Evolutionary conservation across 352 stramenopile species (phyloP).

Genomic region (Aphanomyces invadans): DNA sequence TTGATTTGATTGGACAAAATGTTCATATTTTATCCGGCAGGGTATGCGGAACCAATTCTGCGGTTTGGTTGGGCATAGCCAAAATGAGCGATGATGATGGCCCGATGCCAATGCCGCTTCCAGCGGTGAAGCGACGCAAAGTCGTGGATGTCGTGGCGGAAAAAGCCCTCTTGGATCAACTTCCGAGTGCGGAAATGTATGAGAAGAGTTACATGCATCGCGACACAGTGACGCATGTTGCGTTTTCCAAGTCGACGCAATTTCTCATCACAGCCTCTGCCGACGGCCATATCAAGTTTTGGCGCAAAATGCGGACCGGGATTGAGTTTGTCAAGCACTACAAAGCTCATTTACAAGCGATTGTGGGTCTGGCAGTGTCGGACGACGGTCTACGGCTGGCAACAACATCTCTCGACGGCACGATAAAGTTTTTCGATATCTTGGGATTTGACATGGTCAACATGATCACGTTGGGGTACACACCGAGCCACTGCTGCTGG

Average conservation of each 20-base stretch:
- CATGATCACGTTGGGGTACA: slow-evolving; percentile 86
- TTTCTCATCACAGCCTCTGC: slow-evolving; percentile 94
- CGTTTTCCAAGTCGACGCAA: slow-evolving; percentile 87
- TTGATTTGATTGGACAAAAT: too few species aligned
- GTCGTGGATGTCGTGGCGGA: slow-evolving; percentile 50
- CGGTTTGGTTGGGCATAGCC: not conserved
- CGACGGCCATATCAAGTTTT: slow-evolving; percentile 99
- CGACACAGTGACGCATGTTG: slow-evolving; percentile 88
- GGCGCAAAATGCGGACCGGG: slow-evolving; percentile 94
- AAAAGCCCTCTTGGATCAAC: slow-evolving; percentile 59
- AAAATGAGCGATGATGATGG: slow-evolving; percentile 35
- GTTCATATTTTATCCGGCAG: not conserved
- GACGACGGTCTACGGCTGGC: slow-evolving; percentile 77
- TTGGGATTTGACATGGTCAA: slow-evolving; percentile 97
- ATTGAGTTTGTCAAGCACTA: slow-evolving; percentile 99
- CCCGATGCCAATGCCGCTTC: slow-evolving; percentile 48
- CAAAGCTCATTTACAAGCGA: slow-evolving; percentile 89
- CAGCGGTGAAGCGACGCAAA: slow-evolving; percentile 27
- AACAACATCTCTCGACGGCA: slow-evolving; percentile 84
- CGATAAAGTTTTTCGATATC: slow-evolving; percentile 99
- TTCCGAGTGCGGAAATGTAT: slow-evolving; percentile 89
- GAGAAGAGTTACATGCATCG: slow-evolving; percentile 98
- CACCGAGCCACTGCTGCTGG: slow-evolving; percentile 69
- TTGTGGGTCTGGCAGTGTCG: slow-evolving; percentile 82
- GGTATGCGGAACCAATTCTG: not conserved